phyloP scores from a whole-genome alignment of 805 yeast species.

The Isabelozyma heimii region DNA sequence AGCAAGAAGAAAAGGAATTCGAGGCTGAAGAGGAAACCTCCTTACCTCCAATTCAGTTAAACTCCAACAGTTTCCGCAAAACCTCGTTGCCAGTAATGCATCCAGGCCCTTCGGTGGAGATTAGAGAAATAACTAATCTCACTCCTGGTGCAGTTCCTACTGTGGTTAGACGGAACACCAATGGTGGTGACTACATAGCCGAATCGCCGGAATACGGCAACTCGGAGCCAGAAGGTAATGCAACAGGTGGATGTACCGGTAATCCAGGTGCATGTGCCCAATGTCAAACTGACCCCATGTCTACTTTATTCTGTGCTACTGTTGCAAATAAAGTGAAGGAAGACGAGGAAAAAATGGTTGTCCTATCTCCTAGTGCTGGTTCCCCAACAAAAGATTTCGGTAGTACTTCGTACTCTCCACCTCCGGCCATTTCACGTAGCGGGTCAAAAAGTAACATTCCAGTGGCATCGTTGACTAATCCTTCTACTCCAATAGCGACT shows the following conservation, averaged over 20 bases:
- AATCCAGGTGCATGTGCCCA: conserved; percentile 84
- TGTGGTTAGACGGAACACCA: conserved; percentile 13
- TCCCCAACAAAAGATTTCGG: background rate
- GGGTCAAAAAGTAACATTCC: conserved; percentile 12
- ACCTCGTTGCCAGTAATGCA: conserved; percentile 55
- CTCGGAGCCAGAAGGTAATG: background rate
- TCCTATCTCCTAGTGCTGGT: background rate
- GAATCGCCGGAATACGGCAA: conserved; percentile 4
- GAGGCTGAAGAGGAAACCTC: conserved; percentile 30
- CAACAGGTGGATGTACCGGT: conserved; percentile 63
- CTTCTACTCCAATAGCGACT: conserved; percentile 14
- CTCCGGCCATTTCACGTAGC: conserved; percentile 4
- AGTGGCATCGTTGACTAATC: conserved; percentile 7
- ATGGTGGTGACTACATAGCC: conserved; percentile 8
- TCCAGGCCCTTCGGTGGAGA: conserved; percentile 61
- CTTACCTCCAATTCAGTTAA: conserved; percentile 42
- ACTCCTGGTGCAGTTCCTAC: conserved; percentile 38
- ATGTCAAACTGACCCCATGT: conserved; percentile 85
- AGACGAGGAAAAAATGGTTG: conserved; percentile 5
- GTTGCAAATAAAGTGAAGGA: conserved; percentile 56
- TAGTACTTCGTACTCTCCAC: background rate
- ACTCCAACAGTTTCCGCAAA: conserved; percentile 25
- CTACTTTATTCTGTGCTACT: conserved; percentile 84
- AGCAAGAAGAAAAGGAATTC: conserved; percentile 23
- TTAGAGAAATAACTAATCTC: conserved; percentile 41